Conservation (phyloP, 2,329 filamentous ascomycete genomes). For the Alternaria panax region DNA sequence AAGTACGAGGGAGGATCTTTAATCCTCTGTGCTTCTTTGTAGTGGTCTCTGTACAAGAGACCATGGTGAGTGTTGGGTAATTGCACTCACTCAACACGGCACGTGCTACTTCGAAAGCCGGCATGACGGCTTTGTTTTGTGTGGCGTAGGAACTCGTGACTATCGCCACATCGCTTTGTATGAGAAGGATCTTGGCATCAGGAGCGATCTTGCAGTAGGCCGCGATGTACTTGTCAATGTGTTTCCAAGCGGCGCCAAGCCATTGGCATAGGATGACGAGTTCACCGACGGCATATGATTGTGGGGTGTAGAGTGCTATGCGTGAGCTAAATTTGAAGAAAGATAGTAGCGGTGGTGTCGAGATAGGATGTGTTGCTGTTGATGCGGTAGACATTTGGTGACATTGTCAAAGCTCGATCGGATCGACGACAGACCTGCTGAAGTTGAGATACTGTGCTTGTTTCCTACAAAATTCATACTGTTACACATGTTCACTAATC, state of each 20-base stretch:
- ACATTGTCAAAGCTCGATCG: no score
- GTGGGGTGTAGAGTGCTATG: constrained; percentile 15
- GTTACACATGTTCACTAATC: neutral
- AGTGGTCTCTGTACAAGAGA: neutral
- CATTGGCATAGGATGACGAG: constrained; percentile 29
- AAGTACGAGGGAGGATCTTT: constrained; percentile 19
- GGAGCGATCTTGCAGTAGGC: constrained; percentile 19
- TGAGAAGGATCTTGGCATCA: constrained; percentile 21
- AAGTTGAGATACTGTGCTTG: no score
- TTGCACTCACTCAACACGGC: constrained; percentile 11
- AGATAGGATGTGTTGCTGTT: neutral
- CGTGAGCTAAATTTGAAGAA: constrained; percentile 7
- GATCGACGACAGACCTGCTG: no score
- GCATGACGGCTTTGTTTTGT: constrained; percentile 17
- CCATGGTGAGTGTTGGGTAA: neutral
- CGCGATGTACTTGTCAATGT: constrained; percentile 28
- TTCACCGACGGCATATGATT: constrained; percentile 1
- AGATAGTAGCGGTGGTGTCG: neutral
- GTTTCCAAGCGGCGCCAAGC: constrained; percentile 24
- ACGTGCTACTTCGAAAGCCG: constrained; percentile 17
- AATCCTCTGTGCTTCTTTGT: neutral
- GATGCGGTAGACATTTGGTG: neutral
- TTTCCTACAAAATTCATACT: neutral
- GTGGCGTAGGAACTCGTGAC: constrained; percentile 11
- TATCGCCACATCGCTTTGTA: constrained; percentile 15